Evolutionary conservation across 2,329 filamentous ascomycete genomes (phyloP).

Genomic region (Fusarium domesticum): DNA sequence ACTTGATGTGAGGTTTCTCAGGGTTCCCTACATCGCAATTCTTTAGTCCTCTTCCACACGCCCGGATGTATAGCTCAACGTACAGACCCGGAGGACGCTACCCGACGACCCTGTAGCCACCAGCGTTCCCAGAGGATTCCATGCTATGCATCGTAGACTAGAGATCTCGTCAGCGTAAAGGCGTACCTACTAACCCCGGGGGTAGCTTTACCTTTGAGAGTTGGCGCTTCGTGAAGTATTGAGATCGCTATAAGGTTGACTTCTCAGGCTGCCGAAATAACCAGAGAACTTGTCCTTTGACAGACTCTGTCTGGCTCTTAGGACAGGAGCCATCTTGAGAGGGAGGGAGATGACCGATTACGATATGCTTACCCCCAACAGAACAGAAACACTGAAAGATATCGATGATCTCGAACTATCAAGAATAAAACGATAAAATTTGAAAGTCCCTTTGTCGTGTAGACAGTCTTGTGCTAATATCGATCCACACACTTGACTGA

Average conservation of each 20-base stretch:
- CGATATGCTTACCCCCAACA: not conserved
- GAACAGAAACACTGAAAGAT: too few species aligned
- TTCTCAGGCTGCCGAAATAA: constrained; percentile 66
- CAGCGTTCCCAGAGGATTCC: constrained; percentile 81
- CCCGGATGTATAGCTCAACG: constrained; percentile 29
- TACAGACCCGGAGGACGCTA: constrained; percentile 70
- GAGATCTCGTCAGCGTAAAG: constrained; percentile 9
- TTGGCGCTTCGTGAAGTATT: constrained; percentile 50
- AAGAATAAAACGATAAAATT: not conserved
- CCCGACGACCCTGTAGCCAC: constrained; percentile 78
- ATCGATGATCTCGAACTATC: too few species aligned
- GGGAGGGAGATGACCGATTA: too few species aligned
- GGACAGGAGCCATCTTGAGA: constrained; percentile 39
- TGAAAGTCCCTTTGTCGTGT: not conserved
- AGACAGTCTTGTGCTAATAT: not conserved
- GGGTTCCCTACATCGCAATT: constrained; percentile 59
- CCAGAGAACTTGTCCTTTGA: constrained; percentile 66
- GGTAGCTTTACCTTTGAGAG: constrained; percentile 61
- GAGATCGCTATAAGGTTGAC: constrained; percentile 67
- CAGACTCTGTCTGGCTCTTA: constrained; percentile 52
- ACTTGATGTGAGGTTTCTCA: constrained; percentile 68
- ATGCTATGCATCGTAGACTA: constrained; percentile 76
- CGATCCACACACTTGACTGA: not conserved
- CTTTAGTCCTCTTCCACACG: not conserved
- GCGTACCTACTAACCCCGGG: too few species aligned